phyloP scores from a whole-genome alignment of 148 eudicot species.

The Pharnaceum exiguum region DNA sequence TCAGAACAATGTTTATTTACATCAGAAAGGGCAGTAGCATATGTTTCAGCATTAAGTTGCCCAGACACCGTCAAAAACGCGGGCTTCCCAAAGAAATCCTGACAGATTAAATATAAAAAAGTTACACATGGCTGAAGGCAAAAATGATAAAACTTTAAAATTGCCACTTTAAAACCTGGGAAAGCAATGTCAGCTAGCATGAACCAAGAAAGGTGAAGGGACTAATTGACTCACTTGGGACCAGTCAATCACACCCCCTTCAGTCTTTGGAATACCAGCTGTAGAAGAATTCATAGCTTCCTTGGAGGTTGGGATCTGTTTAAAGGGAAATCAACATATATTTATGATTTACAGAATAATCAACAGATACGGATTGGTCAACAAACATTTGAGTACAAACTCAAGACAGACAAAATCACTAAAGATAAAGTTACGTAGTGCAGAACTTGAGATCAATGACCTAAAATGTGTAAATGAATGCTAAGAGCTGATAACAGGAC shows the following conservation, averaged over 20 bases:
- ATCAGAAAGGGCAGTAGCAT: conserved; percentile 99
- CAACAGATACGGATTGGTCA: too few species aligned
- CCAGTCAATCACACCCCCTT: conserved; percentile 86
- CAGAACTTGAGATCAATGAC: too few species aligned
- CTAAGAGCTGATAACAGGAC: background rate
- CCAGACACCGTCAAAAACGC: conserved; percentile 97
- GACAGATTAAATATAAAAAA: conserved; percentile 19
- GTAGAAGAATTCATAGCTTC: conserved; percentile 58
- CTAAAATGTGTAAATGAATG: too few species aligned
- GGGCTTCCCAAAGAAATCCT: conserved; percentile 98
- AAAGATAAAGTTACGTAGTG: too few species aligned
- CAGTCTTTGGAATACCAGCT: conserved; percentile 62
- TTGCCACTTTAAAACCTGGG: background rate
- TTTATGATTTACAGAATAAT: too few species aligned
- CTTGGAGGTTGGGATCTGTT: conserved; percentile 75
- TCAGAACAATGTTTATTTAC: conserved; percentile 31
- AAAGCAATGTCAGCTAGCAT: background rate
- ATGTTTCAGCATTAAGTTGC: conserved; percentile 98
- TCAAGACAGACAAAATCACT: too few species aligned
- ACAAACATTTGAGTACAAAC: too few species aligned
- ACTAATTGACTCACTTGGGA: conserved; percentile 57
- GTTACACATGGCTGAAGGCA: background rate
- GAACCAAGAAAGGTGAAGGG: background rate
- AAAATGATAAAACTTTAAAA: too few species aligned
- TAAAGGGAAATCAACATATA: too few species aligned